A percentile compares a stretch with the other conserved stretches of the same genome.
Evolutionary conservation across 106 monocot species (phyloP).

Genomic region (Posidonia australis): DNA sequence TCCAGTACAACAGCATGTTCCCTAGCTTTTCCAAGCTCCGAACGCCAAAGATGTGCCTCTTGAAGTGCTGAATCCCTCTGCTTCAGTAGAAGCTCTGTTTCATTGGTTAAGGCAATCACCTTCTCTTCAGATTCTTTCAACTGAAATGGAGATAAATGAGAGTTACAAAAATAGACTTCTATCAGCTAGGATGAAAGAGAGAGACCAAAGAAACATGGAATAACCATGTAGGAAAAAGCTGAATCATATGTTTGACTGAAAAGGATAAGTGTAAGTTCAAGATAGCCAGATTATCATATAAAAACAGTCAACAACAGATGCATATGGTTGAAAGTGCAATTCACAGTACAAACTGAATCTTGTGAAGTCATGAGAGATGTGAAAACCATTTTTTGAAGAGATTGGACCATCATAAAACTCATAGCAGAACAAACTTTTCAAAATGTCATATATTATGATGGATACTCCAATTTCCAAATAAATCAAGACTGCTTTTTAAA

Average conservation of each 20-base stretch:
- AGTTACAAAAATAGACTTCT: neutral
- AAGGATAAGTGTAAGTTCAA: neutral
- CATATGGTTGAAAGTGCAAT: no score
- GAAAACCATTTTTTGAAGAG: no score
- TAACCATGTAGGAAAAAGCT: neutral
- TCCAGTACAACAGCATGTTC: conserved; percentile 77
- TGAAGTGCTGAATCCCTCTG: conserved; percentile 76
- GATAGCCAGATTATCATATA: no score
- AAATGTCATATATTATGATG: no score
- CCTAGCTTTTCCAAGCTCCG: conserved; percentile 89
- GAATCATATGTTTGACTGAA: neutral
- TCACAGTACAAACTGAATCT: no score
- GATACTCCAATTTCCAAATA: no score
- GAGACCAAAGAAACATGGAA: neutral
- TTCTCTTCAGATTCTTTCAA: conserved; percentile 69
- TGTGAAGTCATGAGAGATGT: no score
- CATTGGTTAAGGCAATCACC: conserved; percentile 32
- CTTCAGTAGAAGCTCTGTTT: conserved; percentile 52
- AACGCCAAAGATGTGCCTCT: conserved; percentile 84
- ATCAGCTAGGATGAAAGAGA: neutral
- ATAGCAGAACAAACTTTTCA: no score
- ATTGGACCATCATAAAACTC: no score
- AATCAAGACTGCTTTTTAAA: no score
- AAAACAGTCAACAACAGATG: no score
- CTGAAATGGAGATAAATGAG: conserved; percentile 17